These are phyloP conservation scores for Evernia prunastri DNA, from an alignment of 495 filamentous ascomycete genomes.

Conservation along the genomic window DNA sequence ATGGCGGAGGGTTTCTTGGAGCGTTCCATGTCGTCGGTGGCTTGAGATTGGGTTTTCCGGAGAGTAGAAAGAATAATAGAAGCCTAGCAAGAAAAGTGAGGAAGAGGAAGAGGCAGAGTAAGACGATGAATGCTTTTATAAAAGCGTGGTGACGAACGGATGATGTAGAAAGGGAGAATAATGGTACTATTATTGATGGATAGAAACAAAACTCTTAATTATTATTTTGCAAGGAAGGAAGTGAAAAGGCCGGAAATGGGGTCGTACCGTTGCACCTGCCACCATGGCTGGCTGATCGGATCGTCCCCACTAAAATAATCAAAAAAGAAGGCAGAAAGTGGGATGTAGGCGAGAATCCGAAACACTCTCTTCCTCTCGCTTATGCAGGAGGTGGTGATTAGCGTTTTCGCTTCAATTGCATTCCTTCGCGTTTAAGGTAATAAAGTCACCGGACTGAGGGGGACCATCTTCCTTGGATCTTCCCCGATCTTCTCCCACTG, in stretches of 20 bases:
- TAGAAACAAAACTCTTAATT: too few species aligned
- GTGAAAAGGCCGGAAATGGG: background rate
- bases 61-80: too few species aligned
- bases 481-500: too few species aligned
- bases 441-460: too few species aligned
- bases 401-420: background rate
- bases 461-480: too few species aligned
- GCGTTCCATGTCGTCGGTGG: conserved; percentile 60
- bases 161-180: background rate
- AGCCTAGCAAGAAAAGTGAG: too few species aligned
- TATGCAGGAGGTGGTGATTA: conserved; percentile 10
- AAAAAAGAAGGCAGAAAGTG: too few species aligned
- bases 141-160: background rate
- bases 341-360: conserved; percentile 9
- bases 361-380: conserved; percentile 8
- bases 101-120: background rate
- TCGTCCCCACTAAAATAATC: too few species aligned
- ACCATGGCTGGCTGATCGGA: too few species aligned
- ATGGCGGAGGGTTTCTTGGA: conserved; percentile 75
- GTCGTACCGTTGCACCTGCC: background rate
- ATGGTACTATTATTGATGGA: too few species aligned
- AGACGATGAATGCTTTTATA: background rate
- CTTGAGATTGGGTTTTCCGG: too few species aligned
- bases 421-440: too few species aligned
- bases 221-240: background rate